Evolutionary conservation across 2,329 filamentous ascomycete genomes (phyloP), one percentile per base, ranked within the genome.

Genomic region (Calonectria pseudoturangicola): DNA sequence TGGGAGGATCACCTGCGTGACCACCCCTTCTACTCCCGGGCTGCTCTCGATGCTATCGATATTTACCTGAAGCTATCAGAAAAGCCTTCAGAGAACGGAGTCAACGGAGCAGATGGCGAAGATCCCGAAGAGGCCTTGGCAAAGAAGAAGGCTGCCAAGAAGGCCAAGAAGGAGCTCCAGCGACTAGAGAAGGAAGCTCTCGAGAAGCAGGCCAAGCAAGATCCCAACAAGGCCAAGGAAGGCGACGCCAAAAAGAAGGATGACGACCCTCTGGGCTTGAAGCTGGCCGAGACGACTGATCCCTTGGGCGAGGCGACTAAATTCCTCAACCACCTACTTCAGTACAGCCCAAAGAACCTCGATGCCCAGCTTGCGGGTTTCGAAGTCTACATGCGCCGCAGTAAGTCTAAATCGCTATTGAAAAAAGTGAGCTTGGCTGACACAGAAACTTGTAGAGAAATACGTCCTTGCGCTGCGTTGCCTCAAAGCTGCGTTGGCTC

Each of bases 1-100:
- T 99, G 97, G 97, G 96, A 98, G 83, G 96, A 99, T 82, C 92
- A 92, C 74, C 86, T 98, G 54, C 93, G 95, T 68, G 94, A 98
- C 79, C 97, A 99, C 83, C 97, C 97, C 1, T 98, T 98, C 87
- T 99, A 94, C 85, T 93, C 93, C 5, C 90, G 95, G 54, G 94
- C 95, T 62, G 96, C 97, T 0, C 87, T 98, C 28, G 92, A 92
- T 66, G 96, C 96, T 7, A 90, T 98, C 73, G 91, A 93, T 73
- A 88, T 97, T 39, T 98, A 98, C 83, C 82, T 98, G 33, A 88
- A 92, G 75, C 89, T 99, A 76, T 88, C 93, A 74, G 96, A 98
- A 79, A 91, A 93, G 74, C 94, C 93, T 0, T 86, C 92, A 68
- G 86, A 88, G 0, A 93, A 94, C 74, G 92, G 90, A 3, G 86